Evolutionary conservation across 371 early-diverging fungal genomes (phyloP), one percentile per base, ranked within the genome.

Genomic region (Edhazardia aedis): DNA sequence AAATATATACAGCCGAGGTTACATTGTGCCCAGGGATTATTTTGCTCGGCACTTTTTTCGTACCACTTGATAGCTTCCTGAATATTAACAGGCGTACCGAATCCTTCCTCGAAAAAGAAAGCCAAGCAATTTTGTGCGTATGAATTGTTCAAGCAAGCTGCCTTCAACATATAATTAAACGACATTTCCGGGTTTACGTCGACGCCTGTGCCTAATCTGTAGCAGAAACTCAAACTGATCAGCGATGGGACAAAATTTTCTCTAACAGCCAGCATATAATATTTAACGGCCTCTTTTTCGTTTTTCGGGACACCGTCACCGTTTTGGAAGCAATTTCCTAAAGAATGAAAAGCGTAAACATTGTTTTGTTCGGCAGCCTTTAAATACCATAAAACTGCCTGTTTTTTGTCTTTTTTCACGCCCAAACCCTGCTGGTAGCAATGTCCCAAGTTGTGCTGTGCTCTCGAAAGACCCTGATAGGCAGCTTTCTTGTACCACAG

Each of bases 401-500:
- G 71, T 21, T 56, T 62, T 14, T 76, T 68, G 54, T 79, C 65
- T 53, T 76, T 71, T 22, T 62, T 63, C 2, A 85, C 78, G 11
- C 62, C 62, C 24, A 57, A 16, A 21, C 62, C 62, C 16, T 52
- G 47, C 12, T 56, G 58, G 28, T 62, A 58, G 39, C 55, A 63
- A 65, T 82, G 80, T 0, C 83, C 86, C 4, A 84, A 71, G 61
- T 83, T 84, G 67, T 83, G 80, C 66, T 83, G 80, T 29, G 84
- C 82, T 43, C 81, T 62, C 65, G 80, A 75, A 56, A 82, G 81
- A 12, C 82, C 82, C 64, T 83, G 82, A 1, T 74, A 59, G 0
- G 86, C 84, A 1, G 84, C 82, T 50, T 73, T 68, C n/a, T 69
- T 65, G 66, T 83, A 87, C 83, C 84, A 86, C 42, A 77, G 68